Percentiles rank a stretch among this genome's conserved stretches.
Evolutionary conservation across 2,329 filamentous ascomycete species (phyloP).

Genomic region (Trichoderma polysporum): DNA sequence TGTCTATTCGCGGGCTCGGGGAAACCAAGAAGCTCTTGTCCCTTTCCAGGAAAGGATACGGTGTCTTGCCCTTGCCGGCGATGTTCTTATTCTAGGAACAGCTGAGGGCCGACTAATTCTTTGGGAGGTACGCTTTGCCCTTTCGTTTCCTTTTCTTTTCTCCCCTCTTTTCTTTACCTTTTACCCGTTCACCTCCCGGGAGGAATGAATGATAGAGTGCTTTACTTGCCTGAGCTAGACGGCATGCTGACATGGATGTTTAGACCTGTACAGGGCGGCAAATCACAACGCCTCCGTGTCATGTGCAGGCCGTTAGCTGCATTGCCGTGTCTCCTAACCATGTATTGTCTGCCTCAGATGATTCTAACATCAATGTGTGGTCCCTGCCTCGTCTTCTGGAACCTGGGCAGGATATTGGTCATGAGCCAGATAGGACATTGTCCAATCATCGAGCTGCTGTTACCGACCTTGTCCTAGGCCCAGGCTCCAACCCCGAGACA

Average conservation of each 20-base stretch:
- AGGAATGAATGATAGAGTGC: background rate
- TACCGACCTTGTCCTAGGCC: slow-evolving; percentile 62
- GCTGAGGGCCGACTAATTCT: slow-evolving; percentile 81
- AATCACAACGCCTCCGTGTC: slow-evolving; percentile 71
- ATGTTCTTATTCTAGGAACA: slow-evolving; percentile 77
- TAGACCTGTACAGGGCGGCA: slow-evolving; percentile 74
- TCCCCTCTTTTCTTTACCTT: background rate
- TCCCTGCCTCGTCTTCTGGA: slow-evolving; percentile 72
- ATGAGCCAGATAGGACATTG: slow-evolving; percentile 73
- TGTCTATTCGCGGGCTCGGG: slow-evolving; percentile 81
- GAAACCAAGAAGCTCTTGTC: slow-evolving; percentile 84
- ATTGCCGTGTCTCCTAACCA: slow-evolving; percentile 71
- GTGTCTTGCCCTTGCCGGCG: slow-evolving; percentile 69
- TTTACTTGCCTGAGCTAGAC: background rate
- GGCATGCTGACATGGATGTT: slow-evolving; percentile 24
- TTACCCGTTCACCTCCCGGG: background rate
- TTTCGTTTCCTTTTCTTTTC: slow-evolving; percentile 26
- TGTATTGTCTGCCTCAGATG: slow-evolving; percentile 75
- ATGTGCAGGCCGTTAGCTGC: slow-evolving; percentile 77
- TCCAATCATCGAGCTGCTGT: slow-evolving; percentile 74
- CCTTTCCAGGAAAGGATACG: slow-evolving; percentile 85
- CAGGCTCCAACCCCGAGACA: slow-evolving; percentile 65
- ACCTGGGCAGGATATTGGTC: slow-evolving; percentile 52
- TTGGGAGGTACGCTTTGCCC: slow-evolving; percentile 72
- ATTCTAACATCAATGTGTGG: slow-evolving; percentile 93